Evolutionary conservation across 208 protist species (phyloP), one percentile per base, ranked within the genome.

Genomic region (Trypanosoma rangeli): DNA sequence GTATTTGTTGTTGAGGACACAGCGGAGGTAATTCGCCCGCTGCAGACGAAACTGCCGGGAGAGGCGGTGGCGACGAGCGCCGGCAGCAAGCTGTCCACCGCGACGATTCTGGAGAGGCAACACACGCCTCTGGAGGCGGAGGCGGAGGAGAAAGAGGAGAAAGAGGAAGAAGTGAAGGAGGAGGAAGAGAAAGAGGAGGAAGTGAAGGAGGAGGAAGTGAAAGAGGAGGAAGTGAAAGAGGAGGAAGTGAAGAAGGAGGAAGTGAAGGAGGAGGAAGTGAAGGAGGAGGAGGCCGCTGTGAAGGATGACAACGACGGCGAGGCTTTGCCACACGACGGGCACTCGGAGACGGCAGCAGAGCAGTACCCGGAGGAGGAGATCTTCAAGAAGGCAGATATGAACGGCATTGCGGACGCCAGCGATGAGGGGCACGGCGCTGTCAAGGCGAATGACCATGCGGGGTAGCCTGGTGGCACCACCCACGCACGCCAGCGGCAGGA

Each of bases 1-100:
- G n/a, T 31, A 16, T 74, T 74, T 68, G 28, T 63, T 12, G 52
- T 55, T 26, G 61, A 68, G 26, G n/a, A 60, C 35, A 49, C 58
- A 33, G 10, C 35, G 15, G 61, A 64, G 20, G 69, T 68, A 1
- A 50, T 31, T 35, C 53, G 59, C 3, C 18, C 22, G 59, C 65
- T 49, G 26, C 69, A 74, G 53, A 59, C 18, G 53, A 74, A 68
- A 49, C 22, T 53, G 39, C 60, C 69, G 20, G 69, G 52, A 7
- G 53, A 57, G 48, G 61, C 46, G 26, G 46, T 49, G 20, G 53
- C 48, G 53, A 53, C 52, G 16, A 29, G 60, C 28, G 42, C 65
- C 39, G 65, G 55, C 31, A 60, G 52, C 29, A 56, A 29, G 33
- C 12, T 68, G 49, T 66, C 48, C 22, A 37, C 42, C 0, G 61